Evolutionary conservation across 129 eudicot genomes (phyloP).

Genomic region (Solidago caesia): DNA sequence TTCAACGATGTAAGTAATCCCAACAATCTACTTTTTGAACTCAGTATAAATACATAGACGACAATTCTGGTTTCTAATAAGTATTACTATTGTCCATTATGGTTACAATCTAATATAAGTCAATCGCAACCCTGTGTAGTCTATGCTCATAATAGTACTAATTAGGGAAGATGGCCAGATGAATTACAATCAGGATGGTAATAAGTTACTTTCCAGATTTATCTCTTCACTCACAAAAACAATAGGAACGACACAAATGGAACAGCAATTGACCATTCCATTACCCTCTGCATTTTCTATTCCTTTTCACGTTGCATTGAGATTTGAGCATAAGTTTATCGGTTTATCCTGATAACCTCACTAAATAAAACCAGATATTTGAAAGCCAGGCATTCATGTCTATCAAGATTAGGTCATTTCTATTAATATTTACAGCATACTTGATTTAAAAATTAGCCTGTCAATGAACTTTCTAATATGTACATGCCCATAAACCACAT

Average conservation of each 20-base stretch:
- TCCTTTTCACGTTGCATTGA: neutral
- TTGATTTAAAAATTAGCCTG: neutral
- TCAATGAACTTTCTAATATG: slow-evolving; percentile 2
- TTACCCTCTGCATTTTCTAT: neutral
- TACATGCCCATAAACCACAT: neutral
- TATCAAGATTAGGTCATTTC: neutral
- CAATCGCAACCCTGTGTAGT: neutral
- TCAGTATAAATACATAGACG: neutral
- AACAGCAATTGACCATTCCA: neutral
- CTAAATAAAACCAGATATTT: neutral
- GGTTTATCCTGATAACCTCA: neutral
- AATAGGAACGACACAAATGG: neutral
- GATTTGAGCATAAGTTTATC: neutral
- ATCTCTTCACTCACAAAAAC: neutral
- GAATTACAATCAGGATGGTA: neutral
- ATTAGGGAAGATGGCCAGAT: neutral
- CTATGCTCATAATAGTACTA: neutral
- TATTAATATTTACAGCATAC: neutral
- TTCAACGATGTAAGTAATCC: too few relatives aligned
- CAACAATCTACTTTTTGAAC: too few relatives aligned
- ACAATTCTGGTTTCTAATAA: neutral
- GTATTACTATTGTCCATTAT: neutral
- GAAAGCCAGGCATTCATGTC: slow-evolving; percentile 8
- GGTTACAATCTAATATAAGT: neutral
- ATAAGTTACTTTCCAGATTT: neutral